Conservation (phyloP, 176 grass and related monocot genomes). For the Oryza punctata region DNA sequence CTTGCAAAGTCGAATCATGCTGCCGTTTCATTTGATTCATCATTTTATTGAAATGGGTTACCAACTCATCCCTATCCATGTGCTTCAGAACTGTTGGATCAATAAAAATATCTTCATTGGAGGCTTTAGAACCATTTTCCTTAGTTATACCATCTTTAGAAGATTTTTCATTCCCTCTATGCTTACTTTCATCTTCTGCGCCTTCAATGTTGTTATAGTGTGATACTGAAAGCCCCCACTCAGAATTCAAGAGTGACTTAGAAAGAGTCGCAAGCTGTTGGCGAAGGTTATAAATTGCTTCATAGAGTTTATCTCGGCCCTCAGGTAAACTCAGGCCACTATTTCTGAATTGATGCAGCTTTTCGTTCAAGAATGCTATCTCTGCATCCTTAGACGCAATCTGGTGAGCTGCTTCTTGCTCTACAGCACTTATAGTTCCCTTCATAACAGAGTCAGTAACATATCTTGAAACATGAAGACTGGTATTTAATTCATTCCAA, state of each 20-base stretch:
- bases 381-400: conserved; percentile 56
- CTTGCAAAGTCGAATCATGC: conserved; percentile 49
- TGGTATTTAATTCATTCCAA: conserved; percentile 40
- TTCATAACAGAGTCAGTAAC: conserved; percentile 49
- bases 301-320: conserved; percentile 35
- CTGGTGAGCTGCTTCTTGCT: conserved; percentile 25
- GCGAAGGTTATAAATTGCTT: conserved; percentile 52
- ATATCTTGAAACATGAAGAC: conserved; percentile 45
- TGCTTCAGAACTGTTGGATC: conserved; percentile 39
- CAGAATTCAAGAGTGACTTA: conserved; percentile 50
- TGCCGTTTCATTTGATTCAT: conserved; percentile 58
- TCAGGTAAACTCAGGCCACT: conserved; percentile 23
- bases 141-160: conserved; percentile 8
- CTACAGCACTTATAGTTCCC: conserved; percentile 52
- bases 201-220: conserved; percentile 48
- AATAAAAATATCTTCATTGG: neutral
- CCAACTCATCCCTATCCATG: conserved; percentile 38
- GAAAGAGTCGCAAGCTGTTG: conserved; percentile 64
- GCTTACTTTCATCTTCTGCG: conserved; percentile 43
- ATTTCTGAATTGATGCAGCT: conserved; percentile 36
- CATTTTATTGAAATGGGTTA: conserved; percentile 47
- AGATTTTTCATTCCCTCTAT: conserved; percentile 40
- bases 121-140: neutral
- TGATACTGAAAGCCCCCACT: conserved; percentile 50
- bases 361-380: conserved; percentile 47